These are phyloP conservation scores for Leccinum ochraceum DNA, from an alignment of 768 basidiomycete genomes.

Conservation along the genomic window DNA sequence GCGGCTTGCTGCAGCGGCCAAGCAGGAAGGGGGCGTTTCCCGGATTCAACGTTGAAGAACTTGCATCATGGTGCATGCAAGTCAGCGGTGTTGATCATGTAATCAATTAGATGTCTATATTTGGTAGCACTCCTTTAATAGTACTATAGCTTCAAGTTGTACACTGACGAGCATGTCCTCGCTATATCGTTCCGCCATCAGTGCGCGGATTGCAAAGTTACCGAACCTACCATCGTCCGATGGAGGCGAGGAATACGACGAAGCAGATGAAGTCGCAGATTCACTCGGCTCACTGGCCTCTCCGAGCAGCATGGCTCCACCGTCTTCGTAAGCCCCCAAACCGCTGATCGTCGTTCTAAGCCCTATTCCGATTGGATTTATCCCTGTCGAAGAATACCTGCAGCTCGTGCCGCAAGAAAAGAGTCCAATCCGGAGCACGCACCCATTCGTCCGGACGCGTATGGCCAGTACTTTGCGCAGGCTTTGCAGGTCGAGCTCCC, in stretches of 20 bases:
- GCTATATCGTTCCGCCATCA: constrained; percentile 75
- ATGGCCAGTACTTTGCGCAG: constrained; percentile 67
- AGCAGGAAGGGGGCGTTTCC: neutral
- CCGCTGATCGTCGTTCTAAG: constrained; percentile 3
- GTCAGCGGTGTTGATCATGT: constrained; percentile 1
- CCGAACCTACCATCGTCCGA: constrained; percentile 51
- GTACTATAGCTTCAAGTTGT: neutral
- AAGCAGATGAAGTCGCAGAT: constrained; percentile 54
- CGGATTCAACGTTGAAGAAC: neutral
- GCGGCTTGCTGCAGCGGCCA: neutral
- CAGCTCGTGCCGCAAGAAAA: constrained; percentile 24
- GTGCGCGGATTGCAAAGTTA: constrained; percentile 73
- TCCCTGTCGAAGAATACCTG: constrained; percentile 30
- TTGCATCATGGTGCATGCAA: neutral
- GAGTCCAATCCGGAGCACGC: constrained; percentile 62
- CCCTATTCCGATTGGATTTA: constrained; percentile 8
- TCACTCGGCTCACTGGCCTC: constrained; percentile 61
- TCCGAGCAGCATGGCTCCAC: constrained; percentile 51
- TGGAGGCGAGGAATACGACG: constrained; percentile 43
- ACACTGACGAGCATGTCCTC: constrained; percentile 52
- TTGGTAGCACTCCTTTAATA: neutral
- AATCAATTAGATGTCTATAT: neutral
- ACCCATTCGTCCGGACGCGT: constrained; percentile 67
- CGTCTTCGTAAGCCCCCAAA: constrained; percentile 53
- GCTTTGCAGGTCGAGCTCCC: constrained; percentile 78